Conservation (phyloP, 768 basidiomycete genomes). For the Tephrocybe sp. region DNA sequence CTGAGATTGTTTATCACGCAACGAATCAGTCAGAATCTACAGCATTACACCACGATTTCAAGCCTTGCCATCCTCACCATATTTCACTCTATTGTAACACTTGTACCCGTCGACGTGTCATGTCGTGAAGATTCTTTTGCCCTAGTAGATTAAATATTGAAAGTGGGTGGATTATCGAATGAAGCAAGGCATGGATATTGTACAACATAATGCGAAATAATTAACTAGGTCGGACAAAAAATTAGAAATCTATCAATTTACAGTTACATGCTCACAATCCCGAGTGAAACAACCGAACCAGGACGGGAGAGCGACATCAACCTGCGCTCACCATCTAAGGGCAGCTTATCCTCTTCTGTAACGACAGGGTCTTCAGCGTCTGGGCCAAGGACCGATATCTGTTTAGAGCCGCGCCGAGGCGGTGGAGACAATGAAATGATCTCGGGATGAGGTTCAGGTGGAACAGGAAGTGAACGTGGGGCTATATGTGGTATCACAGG, state of each 20-base stretch:
- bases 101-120: too few relatives aligned
- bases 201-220: slow-evolving; percentile 9
- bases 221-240: neutral
- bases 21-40: too few relatives aligned
- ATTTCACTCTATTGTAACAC: too few relatives aligned
- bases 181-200: neutral
- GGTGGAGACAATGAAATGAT: slow-evolving; percentile 59
- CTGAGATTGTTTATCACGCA: too few relatives aligned
- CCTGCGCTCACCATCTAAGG: slow-evolving; percentile 27
- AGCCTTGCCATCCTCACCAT: too few relatives aligned
- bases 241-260: neutral
- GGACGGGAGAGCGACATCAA: slow-evolving; percentile 42
- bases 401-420: slow-evolving; percentile 57
- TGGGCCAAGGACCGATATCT: slow-evolving; percentile 33
- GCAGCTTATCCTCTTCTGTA: slow-evolving; percentile 24
- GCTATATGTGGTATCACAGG: slow-evolving; percentile 38
- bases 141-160: neutral
- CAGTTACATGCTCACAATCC: slow-evolving; percentile 39
- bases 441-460: slow-evolving; percentile 27
- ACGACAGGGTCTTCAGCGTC: slow-evolving; percentile 23
- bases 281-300: slow-evolving; percentile 53
- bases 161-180: neutral
- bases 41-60: too few relatives aligned
- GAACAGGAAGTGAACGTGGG: slow-evolving; percentile 25
- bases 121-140: too few relatives aligned